phyloP scores from a whole-genome alignment of 805 yeast genomes.

The Diddensiella transvaalensis region DNA sequence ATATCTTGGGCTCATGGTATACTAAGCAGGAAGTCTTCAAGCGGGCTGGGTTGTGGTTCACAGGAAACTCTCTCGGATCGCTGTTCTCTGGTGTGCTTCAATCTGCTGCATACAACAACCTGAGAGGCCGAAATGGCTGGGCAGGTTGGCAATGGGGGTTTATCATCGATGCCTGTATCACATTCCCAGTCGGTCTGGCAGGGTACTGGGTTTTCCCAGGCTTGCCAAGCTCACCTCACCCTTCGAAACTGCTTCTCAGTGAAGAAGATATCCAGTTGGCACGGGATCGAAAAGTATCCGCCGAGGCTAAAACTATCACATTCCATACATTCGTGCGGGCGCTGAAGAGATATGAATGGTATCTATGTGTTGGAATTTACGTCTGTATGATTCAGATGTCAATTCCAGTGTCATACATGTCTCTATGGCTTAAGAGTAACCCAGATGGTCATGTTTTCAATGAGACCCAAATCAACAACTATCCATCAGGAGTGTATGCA shows the following conservation, averaged over 20 bases:
- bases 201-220: constrained; percentile 18
- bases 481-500: constrained; percentile 9
- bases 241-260: constrained; percentile 3
- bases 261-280: constrained; percentile 9
- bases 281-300: constrained; percentile 4
- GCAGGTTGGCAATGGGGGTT: constrained; percentile 33
- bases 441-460: constrained; percentile 3
- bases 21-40: constrained; percentile 40
- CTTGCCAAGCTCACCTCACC: constrained; percentile 5
- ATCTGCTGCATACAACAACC: constrained; percentile 38
- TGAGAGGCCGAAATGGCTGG: constrained; percentile 41
- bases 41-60: constrained; percentile 33
- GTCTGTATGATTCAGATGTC: constrained; percentile 10
- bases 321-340: constrained; percentile 5
- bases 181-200: constrained; percentile 18
- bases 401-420: constrained; percentile 4
- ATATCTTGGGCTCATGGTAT: constrained; percentile 32
- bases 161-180: constrained; percentile 18
- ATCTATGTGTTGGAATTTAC: constrained; percentile 8
- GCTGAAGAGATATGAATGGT: constrained; percentile 10
- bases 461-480: constrained; percentile 7
- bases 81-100: constrained; percentile 44
- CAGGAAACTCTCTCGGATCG: constrained; percentile 37
- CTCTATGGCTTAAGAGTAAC: constrained; percentile 6
- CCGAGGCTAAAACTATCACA: neutral